phyloP scores from a whole-genome alignment of 1,284 basidiomycete species.

The Neonothopanus nambi region DNA sequence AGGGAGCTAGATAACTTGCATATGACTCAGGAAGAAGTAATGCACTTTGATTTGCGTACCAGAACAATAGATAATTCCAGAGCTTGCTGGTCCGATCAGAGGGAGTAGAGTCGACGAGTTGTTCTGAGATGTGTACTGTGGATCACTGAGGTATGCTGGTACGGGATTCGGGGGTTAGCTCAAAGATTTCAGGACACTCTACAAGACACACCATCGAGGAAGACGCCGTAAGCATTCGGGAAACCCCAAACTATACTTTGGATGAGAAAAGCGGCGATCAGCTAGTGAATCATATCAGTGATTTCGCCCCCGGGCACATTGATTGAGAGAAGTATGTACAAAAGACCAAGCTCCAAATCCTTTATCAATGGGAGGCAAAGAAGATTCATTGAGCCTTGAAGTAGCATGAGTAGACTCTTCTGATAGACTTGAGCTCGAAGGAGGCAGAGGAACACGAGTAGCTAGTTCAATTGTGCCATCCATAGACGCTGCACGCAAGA shows the following conservation, averaged over 20 bases:
- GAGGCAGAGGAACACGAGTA: conserved; percentile 17
- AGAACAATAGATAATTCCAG: conserved; percentile 27
- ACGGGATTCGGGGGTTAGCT: conserved; percentile 18
- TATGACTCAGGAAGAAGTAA: no score
- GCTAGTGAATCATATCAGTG: conserved; percentile 21
- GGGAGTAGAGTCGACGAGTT: conserved; percentile 12
- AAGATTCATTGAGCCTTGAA: conserved; percentile 17
- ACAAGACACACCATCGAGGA: conserved; percentile 25
- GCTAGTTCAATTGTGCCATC: conserved; percentile 19
- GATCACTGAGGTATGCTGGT: conserved; percentile 21
- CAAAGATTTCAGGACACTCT: neutral
- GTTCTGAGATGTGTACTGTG: conserved; percentile 6
- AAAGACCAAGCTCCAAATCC: conserved; percentile 36
- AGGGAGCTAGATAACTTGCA: conserved; percentile 17
- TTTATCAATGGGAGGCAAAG: conserved; percentile 31
- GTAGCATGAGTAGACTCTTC: neutral
- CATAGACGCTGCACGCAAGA: no score
- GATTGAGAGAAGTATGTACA: conserved; percentile 21
- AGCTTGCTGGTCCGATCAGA: conserved; percentile 11
- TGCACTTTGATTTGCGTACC: conserved; percentile 21
- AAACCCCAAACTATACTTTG: conserved; percentile 43
- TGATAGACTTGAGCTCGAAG: conserved; percentile 16
- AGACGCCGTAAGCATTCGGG: conserved; percentile 34
- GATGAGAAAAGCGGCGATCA: conserved; percentile 35
- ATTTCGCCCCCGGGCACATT: neutral